Percentiles rank a stretch among this genome's conserved stretches.
phyloP scores from a whole-genome alignment of 345 rosid species.

The Barbarea vulgaris region DNA sequence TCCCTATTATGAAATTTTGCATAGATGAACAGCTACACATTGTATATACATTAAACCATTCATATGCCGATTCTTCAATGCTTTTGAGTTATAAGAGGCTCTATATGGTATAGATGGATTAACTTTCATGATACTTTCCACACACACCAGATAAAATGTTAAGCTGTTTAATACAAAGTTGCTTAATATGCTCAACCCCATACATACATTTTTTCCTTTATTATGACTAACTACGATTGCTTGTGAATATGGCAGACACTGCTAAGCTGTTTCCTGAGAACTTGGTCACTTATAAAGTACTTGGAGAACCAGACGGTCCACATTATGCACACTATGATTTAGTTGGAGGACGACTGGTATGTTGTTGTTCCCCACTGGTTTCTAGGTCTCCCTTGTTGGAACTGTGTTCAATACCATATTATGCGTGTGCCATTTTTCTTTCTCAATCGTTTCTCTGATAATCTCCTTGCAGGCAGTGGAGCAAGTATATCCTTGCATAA shows the following conservation, averaged over 20 bases:
- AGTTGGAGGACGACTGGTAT: constrained; percentile 58
- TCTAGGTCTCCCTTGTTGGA: constrained; percentile 19
- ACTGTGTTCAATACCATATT: constrained; percentile 5
- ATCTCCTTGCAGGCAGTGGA: constrained; percentile 71
- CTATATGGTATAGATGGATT: not conserved
- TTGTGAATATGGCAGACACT: constrained; percentile 58
- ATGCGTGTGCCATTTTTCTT: constrained; percentile 16
- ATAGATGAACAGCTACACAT: constrained; percentile 12
- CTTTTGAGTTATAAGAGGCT: constrained; percentile 10
- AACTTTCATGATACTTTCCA: not conserved
- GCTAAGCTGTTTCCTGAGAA: constrained; percentile 65
- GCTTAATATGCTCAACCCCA: constrained; percentile 5
- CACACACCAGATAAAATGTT: not conserved
- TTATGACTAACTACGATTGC: not conserved
- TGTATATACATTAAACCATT: not conserved
- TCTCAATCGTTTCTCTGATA: constrained; percentile 7
- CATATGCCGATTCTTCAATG: not conserved
- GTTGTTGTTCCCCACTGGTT: constrained; percentile 31
- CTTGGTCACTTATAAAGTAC: constrained; percentile 60
- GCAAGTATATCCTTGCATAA: constrained; percentile 83
- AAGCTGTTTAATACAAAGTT: constrained; percentile 1
- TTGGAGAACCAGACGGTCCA: constrained; percentile 73
- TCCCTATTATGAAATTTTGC: constrained; percentile 1
- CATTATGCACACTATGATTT: constrained; percentile 47
- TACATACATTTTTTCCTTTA: constrained; percentile 3